Evolutionary conservation across 2,329 filamentous ascomycete genomes (phyloP), one percentile per base, ranked within the genome.

Genomic region (Rhynchosporium graminicola): DNA sequence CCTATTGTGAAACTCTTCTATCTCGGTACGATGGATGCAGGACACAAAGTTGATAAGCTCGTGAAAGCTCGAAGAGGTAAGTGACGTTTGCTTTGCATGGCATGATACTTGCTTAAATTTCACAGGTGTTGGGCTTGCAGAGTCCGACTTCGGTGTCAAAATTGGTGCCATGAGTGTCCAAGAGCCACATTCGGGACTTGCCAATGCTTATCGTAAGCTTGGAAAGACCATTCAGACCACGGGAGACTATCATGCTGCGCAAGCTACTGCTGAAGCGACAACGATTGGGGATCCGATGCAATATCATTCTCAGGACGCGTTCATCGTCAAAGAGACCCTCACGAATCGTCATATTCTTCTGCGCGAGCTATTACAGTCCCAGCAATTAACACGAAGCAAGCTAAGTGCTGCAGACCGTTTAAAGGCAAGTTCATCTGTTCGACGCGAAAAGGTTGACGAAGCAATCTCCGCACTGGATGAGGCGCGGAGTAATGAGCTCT

Each of bases 281-380:
- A 97, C 94, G 1, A 83, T 99, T 57, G 92, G 92, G 51, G 95
- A 99, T 71, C 91, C 95, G 10, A 87, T 99, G 66, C 90, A 93
- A 71, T 97, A 98, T 74, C 92, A 98, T 77, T 97, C 92, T 50
- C 88, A 91, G 62, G 95, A 99, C 76, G 91, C 95, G 50, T 96
- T 97, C 74, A 96, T 98, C 70, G 95, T 98, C 69, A 99, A 99
- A 77, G 95, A 99, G 75, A 97, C 93, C 10, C 83, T 99, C 66
- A 99, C 95, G 3, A 99, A 99, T 78, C 90, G 95, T 12, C 95
- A 99, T 77, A 97, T 99, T 66, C 84, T 99, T 26, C 89, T 97
- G 48, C 92, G 95, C 63, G 95, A 99, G 73, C 87, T 98, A 63
- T 79, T 96, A 31, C 92, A 97, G 76, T 93, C 95, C 0, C 93